Evolutionary conservation across 2,329 filamentous ascomycete genomes (phyloP).

Genomic region (Epichloe hybrida): DNA sequence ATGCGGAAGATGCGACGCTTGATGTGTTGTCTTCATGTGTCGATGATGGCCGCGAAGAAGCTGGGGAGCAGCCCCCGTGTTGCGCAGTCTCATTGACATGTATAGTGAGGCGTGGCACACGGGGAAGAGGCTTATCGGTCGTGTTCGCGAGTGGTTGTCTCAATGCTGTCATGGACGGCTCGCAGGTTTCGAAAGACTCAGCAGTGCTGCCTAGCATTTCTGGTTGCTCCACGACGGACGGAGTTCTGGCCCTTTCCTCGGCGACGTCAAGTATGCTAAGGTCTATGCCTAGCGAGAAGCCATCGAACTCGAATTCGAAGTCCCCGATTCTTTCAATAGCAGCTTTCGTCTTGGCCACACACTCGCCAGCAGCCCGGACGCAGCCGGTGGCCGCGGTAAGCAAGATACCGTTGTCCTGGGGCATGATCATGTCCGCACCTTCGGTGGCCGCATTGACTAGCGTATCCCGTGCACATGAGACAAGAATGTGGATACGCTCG

Average conservation of each 20-base stretch:
- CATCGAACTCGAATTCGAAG: conserved; percentile 71
- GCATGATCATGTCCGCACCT: conserved; percentile 66
- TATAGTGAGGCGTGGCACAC: conserved; percentile 44
- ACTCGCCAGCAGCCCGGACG: conserved; percentile 82
- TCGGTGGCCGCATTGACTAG: conserved; percentile 55
- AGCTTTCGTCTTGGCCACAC: conserved; percentile 71
- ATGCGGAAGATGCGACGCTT: conserved; percentile 31
- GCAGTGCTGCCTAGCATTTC: conserved; percentile 26
- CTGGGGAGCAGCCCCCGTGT: conserved; percentile 20
- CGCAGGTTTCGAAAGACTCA: conserved; percentile 24
- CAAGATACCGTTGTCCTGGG: conserved; percentile 62
- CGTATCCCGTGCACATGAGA: conserved; percentile 68
- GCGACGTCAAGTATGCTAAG: conserved; percentile 34
- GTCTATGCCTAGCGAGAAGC: conserved; percentile 40
- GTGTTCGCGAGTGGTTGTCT: conserved; percentile 27
- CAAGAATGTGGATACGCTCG: conserved; percentile 64
- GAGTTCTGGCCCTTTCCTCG: conserved; percentile 19
- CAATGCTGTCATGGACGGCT: conserved; percentile 18
- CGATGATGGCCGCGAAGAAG: conserved; percentile 30
- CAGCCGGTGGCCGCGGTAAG: conserved; percentile 72
- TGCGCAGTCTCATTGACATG: conserved; percentile 17
- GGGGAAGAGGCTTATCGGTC: conserved; percentile 55
- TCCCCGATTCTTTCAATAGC: conserved; percentile 83
- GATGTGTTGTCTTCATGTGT: conserved; percentile 27
- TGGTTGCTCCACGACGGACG: conserved; percentile 20